phyloP scores from a whole-genome alignment of 2,329 filamentous ascomycete genomes.

The Trichoderma endophyticum region DNA sequence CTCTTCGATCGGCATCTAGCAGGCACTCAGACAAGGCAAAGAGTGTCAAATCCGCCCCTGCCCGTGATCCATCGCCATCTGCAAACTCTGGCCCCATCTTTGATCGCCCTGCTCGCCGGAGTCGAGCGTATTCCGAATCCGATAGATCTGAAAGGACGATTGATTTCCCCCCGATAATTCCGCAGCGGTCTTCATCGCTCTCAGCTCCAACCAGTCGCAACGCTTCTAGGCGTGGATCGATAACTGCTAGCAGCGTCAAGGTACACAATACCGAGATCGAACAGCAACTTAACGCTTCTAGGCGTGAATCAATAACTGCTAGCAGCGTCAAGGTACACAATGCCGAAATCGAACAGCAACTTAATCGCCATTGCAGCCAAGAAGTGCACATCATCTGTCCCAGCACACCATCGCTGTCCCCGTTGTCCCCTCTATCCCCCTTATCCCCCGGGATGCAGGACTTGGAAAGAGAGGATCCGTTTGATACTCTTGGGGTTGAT shows the following conservation, averaged over 20 bases:
- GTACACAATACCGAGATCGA: neutral
- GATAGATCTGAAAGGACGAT: slow-evolving; percentile 55
- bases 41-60: slow-evolving; percentile 49
- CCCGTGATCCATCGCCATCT: slow-evolving; percentile 40
- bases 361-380: neutral
- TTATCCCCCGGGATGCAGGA: neutral
- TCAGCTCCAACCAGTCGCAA: slow-evolving; percentile 62
- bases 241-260: neutral
- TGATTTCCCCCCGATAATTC: slow-evolving; percentile 58
- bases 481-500: slow-evolving; percentile 42
- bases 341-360: neutral
- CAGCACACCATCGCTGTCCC: neutral
- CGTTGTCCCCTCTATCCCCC: neutral
- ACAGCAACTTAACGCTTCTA: slow-evolving; percentile 38
- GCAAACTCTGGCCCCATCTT: slow-evolving; percentile 44
- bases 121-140: slow-evolving; percentile 45
- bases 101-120: slow-evolving; percentile 41
- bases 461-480: slow-evolving; percentile 30
- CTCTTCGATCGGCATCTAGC: slow-evolving; percentile 60
- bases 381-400: slow-evolving; percentile 9
- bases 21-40: slow-evolving; percentile 51
- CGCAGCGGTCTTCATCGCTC: slow-evolving; percentile 56
- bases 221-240: slow-evolving; percentile 50
- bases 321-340: neutral
- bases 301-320: slow-evolving; percentile 43